These are phyloP conservation scores for Vanderwaltozyma tropicalis DNA, from an alignment of 805 yeast genomes.

Conservation along the genomic window DNA sequence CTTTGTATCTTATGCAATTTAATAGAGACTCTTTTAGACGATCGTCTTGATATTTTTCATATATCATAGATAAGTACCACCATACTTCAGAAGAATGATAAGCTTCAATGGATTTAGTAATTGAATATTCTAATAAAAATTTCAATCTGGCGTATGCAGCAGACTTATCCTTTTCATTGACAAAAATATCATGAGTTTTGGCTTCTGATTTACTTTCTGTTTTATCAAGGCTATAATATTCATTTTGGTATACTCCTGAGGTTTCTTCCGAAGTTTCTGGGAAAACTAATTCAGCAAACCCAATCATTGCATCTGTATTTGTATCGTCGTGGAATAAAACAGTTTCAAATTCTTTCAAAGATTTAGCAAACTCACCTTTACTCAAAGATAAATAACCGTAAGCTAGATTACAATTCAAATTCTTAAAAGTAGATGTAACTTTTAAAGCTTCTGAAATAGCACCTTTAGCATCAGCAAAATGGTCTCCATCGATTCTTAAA, in stretches of 20 bases:
- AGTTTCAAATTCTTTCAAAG: slow-evolving; percentile 56
- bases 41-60: slow-evolving; percentile 48
- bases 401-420: slow-evolving; percentile 20
- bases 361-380: slow-evolving; percentile 32
- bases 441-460: slow-evolving; percentile 65
- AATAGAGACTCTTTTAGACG: slow-evolving; percentile 43
- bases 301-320: slow-evolving; percentile 44
- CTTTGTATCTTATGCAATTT: slow-evolving; percentile 57
- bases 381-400: slow-evolving; percentile 28
- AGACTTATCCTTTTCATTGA: slow-evolving; percentile 43
- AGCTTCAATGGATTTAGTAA: slow-evolving; percentile 33
- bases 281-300: slow-evolving; percentile 41
- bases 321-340: slow-evolving; percentile 42
- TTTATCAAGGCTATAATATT: background rate
- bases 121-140: slow-evolving; percentile 30
- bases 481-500: slow-evolving; percentile 35
- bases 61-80: slow-evolving; percentile 55
- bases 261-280: slow-evolving; percentile 32
- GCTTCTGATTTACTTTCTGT: background rate
- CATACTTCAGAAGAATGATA: slow-evolving; percentile 49
- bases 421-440: slow-evolving; percentile 35
- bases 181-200: slow-evolving; percentile 28
- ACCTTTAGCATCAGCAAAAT: slow-evolving; percentile 51
- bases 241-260: slow-evolving; percentile 4
- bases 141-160: slow-evolving; percentile 52